phyloP scores from a whole-genome alignment of 176 grass and related monocot species.

The Zoysia pacifica region DNA sequence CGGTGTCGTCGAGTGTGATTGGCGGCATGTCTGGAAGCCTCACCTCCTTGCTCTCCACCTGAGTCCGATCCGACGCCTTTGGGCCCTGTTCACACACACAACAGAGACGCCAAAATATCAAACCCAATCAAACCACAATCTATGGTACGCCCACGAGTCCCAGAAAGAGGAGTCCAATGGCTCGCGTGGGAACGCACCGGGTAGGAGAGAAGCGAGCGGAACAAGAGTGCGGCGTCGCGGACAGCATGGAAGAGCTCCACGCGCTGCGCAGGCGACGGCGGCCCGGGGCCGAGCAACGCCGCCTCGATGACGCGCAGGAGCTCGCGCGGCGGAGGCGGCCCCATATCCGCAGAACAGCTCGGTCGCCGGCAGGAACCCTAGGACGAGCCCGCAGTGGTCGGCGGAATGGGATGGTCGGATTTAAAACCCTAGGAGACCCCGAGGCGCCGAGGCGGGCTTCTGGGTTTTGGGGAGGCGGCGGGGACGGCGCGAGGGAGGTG shows the following conservation, averaged over 20 bases:
- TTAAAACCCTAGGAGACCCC: conserved; percentile 52
- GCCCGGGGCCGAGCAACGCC: conserved; percentile 65
- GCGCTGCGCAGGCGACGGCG: conserved; percentile 73
- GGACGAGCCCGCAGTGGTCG: conserved; percentile 23
- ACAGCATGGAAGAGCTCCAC: conserved; percentile 86
- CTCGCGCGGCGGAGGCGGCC: conserved; percentile 55
- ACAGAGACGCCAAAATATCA: conserved; percentile 26
- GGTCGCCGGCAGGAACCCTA: conserved; percentile 42
- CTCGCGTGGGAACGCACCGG: conserved; percentile 31
- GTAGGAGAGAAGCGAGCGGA: conserved; percentile 74
- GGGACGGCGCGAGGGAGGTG: neutral
- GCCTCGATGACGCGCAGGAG: conserved; percentile 71
- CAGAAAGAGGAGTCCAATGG: neutral
- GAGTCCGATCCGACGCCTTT: conserved; percentile 77
- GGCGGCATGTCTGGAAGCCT: conserved; percentile 64
- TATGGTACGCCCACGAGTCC: neutral
- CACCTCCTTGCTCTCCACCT: conserved; percentile 81
- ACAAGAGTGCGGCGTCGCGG: conserved; percentile 60
- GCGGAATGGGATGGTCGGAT: conserved; percentile 33
- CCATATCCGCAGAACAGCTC: conserved; percentile 37
- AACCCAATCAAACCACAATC: conserved; percentile 16
- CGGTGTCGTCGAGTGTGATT: conserved; percentile 81
- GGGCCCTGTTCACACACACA: conserved; percentile 56
- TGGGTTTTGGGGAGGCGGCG: conserved; percentile 26
- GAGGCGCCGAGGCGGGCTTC: conserved; percentile 27